Base-by-base conservation (phyloP, 2,329 filamentous ascomycete species). In the Fusarium proliferatum region DNA sequence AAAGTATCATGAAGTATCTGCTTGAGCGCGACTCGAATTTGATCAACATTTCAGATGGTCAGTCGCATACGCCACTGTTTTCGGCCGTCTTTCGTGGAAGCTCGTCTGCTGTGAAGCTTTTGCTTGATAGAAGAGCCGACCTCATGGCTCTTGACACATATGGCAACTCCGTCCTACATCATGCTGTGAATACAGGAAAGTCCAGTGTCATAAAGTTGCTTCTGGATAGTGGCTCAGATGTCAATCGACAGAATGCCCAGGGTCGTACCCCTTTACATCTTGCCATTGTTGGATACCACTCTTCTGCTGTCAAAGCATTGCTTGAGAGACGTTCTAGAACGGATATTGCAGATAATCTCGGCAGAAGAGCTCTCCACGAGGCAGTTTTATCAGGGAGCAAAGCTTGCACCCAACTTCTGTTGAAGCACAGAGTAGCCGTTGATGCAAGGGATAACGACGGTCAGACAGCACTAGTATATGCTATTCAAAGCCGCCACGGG, bases 351-450 rank as follows among this genome's bases (percentile, higher is more conserved):
- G 55, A 64, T 11, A 49, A 36, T 10, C 19, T 34, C 2, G 61
- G 61, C 21, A 61, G 45, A 21, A 64, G 36, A 33, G 56, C 55
- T 64, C 55, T 64, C 9, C 61, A 64, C 6, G 30, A 36, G n/a
- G 43, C 43, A 23, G 28, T 45, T 16, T 17, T 46, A 6, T 61
- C 61, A 6, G 43, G 56, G 33, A 61, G 36, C 23, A 64, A 64
- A 7, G 11, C 36, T 9, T 64, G 43, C 30, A 34, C 43, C 5
- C 56, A 64, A 15, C 42, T 48, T 16, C 43, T 64, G 15, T 33
- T 61, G 19, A 61, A 43, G n/a, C 36, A 49, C 15, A 49, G 39
- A 10, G 43, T 42, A 8, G 23, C n/a, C 5, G 19, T 43, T 26
- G 61, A 64, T 43, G 21, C 12, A 10, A 61, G 45, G 9, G 61